Percentiles rank a stretch among this genome's conserved stretches.
phyloP scores from a whole-genome alignment of 768 basidiomycete species.

The Termitomyces sp. region DNA sequence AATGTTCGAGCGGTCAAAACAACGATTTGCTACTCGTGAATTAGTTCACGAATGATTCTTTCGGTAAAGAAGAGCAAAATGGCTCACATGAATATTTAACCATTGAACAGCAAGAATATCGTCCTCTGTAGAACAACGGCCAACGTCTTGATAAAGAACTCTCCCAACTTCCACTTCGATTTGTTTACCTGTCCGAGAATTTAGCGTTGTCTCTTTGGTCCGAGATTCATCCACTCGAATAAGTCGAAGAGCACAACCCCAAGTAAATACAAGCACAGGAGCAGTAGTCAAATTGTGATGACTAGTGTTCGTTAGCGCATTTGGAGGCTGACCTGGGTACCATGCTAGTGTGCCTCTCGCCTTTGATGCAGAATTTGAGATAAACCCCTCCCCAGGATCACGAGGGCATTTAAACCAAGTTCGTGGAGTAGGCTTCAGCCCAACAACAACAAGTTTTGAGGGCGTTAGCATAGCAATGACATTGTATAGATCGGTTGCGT shows the following conservation, averaged over 20 bases:
- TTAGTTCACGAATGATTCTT: neutral
- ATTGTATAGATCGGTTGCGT: constrained; percentile 76
- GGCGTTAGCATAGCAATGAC: constrained; percentile 86
- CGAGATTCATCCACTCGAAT: constrained; percentile 63
- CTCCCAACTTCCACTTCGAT: constrained; percentile 59
- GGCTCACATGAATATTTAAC: constrained; percentile 84
- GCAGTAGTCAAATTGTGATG: constrained; percentile 11
- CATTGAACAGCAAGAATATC: constrained; percentile 77
- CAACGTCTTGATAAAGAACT: constrained; percentile 58
- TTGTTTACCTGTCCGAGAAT: constrained; percentile 56
- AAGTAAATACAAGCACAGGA: constrained; percentile 81
- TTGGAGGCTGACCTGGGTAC: constrained; percentile 57
- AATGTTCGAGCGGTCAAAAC: constrained; percentile 54
- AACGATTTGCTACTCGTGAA: constrained; percentile 58
- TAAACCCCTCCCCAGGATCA: constrained; percentile 39
- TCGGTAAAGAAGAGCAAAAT: constrained; percentile 15
- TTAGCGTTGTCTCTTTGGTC: constrained; percentile 43
- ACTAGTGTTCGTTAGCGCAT: constrained; percentile 19
- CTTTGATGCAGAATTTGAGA: constrained; percentile 38
- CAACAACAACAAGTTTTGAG: constrained; percentile 88
- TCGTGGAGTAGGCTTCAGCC: constrained; percentile 84
- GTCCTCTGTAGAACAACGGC: constrained; percentile 56
- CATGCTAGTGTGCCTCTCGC: constrained; percentile 72
- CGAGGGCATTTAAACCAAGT: constrained; percentile 86
- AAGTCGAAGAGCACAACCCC: constrained; percentile 69